Conservation (phyloP, 352 stramenopile species). For the Pythium diclinum region DNA sequence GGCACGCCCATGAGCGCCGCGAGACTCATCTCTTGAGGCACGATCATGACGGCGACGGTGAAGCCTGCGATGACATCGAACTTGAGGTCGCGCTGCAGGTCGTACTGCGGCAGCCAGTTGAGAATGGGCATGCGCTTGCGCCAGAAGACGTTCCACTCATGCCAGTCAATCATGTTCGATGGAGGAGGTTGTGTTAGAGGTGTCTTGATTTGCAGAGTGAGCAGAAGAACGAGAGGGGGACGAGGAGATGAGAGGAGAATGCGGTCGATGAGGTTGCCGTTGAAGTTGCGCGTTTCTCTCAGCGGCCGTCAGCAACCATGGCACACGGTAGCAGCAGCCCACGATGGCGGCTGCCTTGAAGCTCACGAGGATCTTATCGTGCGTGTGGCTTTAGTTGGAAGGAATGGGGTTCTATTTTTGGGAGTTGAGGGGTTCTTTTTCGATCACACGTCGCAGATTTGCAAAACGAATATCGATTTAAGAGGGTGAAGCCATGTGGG, state of each 20-base stretch:
- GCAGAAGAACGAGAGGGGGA: neutral
- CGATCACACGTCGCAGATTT: neutral
- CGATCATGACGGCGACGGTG: slow-evolving; percentile 88
- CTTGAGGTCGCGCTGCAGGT: slow-evolving; percentile 58
- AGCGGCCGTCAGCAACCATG: neutral
- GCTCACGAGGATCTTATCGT: neutral
- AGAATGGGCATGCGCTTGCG: slow-evolving; percentile 65
- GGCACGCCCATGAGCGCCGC: slow-evolving; percentile 85
- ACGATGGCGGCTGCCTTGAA: no score
- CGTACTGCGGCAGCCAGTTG: slow-evolving; percentile 67
- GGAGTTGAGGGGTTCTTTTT: neutral
- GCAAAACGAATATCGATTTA: neutral
- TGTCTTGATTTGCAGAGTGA: neutral
- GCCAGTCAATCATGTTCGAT: slow-evolving; percentile 23
- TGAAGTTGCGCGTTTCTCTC: neutral
- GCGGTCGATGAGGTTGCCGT: neutral
- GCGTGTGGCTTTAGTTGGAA: neutral
- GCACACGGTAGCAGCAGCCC: neutral
- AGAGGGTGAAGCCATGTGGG: no score
- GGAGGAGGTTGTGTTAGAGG: no score
- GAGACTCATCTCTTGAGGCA: slow-evolving; percentile 91
- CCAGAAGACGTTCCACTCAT: slow-evolving; percentile 20
- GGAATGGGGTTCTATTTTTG: neutral
- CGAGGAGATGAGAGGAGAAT: no score
- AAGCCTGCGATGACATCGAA: slow-evolving; percentile 63